phyloP scores from a whole-genome alignment of 352 stramenopile genomes.

The Pythium rishiriense region DNA sequence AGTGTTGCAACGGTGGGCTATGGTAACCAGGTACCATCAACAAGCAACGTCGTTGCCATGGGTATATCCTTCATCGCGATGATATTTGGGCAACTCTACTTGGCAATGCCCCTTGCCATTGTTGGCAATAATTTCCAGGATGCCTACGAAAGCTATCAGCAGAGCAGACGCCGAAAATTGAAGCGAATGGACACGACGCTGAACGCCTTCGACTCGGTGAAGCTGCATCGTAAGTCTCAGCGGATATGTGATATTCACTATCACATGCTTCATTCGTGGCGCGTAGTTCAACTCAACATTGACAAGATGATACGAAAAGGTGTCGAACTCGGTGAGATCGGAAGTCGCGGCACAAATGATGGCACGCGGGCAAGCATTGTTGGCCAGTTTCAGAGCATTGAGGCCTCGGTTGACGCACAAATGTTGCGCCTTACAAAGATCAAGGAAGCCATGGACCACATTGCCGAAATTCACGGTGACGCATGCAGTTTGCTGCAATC shows the following conservation, averaged over 20 bases:
- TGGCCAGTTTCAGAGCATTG: conserved; percentile 12
- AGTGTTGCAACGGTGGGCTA: conserved; percentile 81
- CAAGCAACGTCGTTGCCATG: conserved; percentile 54
- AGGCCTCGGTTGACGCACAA: conserved; percentile 37
- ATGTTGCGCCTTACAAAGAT: conserved; percentile 40
- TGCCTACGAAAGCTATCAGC: conserved; percentile 62
- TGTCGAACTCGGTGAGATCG: not conserved
- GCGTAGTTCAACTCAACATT: conserved; percentile 47
- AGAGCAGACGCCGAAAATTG: conserved; percentile 52
- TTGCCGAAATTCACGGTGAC: conserved; percentile 47
- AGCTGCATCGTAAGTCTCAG: conserved; percentile 44
- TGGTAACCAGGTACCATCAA: conserved; percentile 58
- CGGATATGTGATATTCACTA: conserved; percentile 65
- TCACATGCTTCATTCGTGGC: conserved; percentile 52
- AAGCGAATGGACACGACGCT: conserved; percentile 52
- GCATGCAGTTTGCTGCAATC: conserved; percentile 35
- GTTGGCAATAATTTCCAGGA: conserved; percentile 74
- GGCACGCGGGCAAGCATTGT: not conserved
- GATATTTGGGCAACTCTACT: conserved; percentile 79
- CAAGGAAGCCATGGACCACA: conserved; percentile 40
- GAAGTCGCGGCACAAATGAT: not conserved
- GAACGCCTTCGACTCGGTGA: conserved; percentile 50
- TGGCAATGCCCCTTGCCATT: conserved; percentile 78
- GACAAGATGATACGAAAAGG: conserved; percentile 29
- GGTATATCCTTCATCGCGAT: conserved; percentile 61